Evolutionary conservation across 1,139 yeast genomes (phyloP), one percentile per base, ranked within the genome.

Genomic region (Suhomyces kunorum): DNA sequence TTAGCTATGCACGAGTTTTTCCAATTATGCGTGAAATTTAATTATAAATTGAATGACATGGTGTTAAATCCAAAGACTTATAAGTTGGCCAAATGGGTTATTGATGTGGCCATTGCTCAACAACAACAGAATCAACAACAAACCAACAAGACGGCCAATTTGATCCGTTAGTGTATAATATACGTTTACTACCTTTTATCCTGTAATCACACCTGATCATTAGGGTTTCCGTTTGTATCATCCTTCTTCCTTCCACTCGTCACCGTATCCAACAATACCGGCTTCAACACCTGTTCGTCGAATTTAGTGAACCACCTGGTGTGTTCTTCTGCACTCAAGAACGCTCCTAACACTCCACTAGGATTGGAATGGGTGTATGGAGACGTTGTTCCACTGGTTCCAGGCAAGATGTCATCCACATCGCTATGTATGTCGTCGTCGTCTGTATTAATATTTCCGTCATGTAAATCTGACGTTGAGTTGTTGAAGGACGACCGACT

Each of bases 231-330:
- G 20, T 24, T 36, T 9, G 32, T 11, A 23, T 46, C 44, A 6
- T 38, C 39, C 28, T 47, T 46, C 22, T 49, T 47, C 18, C 46
- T 47, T 3, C 31, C 31, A 28, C 46, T 51, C 5, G 70, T 69
- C 25, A 62, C 42, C 36, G 66, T 73, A 54, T 92, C 98, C 47
- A 92, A 74, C 43, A 92, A 74, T 0, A 92, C 98, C 0, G 99
- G 99, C 61, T 92, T 94, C 51, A 92, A 74, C n/a, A 92, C 94
- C 58, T 88, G 87, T 53, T 92, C 96, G 59, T 92, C 99, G 59
- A 92, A 87, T 53, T 81, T 84, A 18, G 88, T 83, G 62, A 92
- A 92, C 97, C 99, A 92, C 55, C 80, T 81, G 9, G 94, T 86
- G 46, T 83, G 87, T 46, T 83, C 88, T 52, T 85, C 94, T 6